A percentile compares a stretch with the other conserved stretches of the same genome.
Conservation (phyloP, 108 stramenopile species). For the Nitzschia putrida region DNA sequence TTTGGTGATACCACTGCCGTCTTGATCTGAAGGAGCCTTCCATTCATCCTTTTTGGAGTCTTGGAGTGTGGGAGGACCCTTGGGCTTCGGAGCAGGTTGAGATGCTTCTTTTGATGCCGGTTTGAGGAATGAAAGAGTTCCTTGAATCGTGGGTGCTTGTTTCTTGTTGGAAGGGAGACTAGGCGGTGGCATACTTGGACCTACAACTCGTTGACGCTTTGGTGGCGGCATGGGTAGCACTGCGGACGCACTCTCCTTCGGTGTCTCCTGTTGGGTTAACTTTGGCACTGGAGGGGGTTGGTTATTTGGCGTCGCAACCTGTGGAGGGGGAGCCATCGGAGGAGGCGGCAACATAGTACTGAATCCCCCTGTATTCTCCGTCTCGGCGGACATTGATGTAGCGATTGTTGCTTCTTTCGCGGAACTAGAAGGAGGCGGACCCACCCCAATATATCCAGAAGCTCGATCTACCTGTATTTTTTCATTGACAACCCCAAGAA, state of each 20-base stretch:
- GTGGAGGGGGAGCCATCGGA: neutral
- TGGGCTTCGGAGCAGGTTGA: neutral
- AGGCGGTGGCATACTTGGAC: conserved; percentile 26
- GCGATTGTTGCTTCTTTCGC: no score
- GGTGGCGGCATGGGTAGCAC: conserved; percentile 26
- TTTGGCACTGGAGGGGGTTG: conserved; percentile 21
- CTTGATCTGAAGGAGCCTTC: conserved; percentile 74
- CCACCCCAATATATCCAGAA: conserved; percentile 52
- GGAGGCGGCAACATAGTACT: neutral
- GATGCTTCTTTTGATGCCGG: neutral
- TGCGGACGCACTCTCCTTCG: conserved; percentile 1
- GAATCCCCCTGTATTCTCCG: neutral
- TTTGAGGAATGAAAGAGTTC: conserved; percentile 33
- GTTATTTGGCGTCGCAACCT: neutral
- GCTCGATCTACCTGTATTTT: conserved; percentile 49
- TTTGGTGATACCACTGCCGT: conserved; percentile 76
- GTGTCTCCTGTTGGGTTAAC: neutral
- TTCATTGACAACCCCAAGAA: conserved; percentile 64
- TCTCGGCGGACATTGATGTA: no score
- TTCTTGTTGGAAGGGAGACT: neutral
- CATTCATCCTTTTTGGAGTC: conserved; percentile 70
- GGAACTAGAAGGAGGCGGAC: conserved; percentile 1
- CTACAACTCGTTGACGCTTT: conserved; percentile 24
- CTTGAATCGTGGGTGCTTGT: neutral
- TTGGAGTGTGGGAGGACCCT: neutral